phyloP scores from a whole-genome alignment of 192 early-diverging fungal genomes.

The Coemansia sp. region DNA sequence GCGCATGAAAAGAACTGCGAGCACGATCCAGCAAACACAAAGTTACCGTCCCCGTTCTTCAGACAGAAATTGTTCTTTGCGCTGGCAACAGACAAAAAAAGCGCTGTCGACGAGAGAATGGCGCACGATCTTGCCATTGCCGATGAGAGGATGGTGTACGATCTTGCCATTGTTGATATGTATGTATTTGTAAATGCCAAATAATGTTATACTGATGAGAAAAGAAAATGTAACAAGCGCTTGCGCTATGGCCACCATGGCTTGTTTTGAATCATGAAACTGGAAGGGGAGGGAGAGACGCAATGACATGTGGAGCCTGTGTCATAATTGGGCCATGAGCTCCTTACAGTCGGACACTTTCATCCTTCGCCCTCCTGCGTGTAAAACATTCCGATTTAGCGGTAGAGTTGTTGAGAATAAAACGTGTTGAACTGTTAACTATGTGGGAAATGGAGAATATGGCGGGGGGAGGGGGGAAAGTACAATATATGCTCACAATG shows the following conservation, averaged over 20 bases:
- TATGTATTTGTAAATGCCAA: background rate
- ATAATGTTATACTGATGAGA: too few relatives aligned
- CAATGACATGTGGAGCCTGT: background rate
- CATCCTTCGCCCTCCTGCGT: background rate
- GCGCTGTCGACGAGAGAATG: background rate
- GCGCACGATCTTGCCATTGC: background rate
- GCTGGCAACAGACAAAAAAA: background rate
- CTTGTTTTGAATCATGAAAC: background rate
- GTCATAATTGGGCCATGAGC: background rate
- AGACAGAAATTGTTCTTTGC: slow-evolving; percentile 36
- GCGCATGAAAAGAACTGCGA: slow-evolving; percentile 45
- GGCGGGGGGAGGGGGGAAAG: too few relatives aligned
- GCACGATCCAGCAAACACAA: slow-evolving; percentile 30
- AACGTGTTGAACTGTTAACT: background rate
- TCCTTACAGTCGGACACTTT: background rate
- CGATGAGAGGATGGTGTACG: background rate
- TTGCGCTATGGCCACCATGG: background rate
- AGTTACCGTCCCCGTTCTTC: slow-evolving; percentile 41
- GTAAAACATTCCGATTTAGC: background rate
- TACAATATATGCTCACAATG: too few relatives aligned
- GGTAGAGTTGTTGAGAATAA: background rate
- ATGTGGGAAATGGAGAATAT: background rate
- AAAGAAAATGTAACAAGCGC: too few relatives aligned
- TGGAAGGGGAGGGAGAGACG: background rate
- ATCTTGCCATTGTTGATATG: slow-evolving; percentile 1